Conservation (phyloP, 2,329 filamentous ascomycete genomes). For the Fusarium redolens region DNA sequence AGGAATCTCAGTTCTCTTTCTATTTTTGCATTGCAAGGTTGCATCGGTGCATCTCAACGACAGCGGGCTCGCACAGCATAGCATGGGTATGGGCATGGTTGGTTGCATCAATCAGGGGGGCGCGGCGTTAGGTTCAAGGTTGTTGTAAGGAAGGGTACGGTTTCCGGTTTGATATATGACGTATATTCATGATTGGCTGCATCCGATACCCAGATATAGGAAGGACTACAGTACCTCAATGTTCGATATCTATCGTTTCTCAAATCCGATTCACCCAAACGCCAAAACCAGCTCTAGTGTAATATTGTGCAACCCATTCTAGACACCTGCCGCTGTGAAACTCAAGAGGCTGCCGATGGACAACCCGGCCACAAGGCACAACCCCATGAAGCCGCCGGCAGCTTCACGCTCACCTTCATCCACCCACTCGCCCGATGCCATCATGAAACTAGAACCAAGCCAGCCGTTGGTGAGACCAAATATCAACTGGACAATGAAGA, state of each 20-base stretch:
- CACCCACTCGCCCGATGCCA: slow-evolving; percentile 86
- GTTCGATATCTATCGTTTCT: slow-evolving; percentile 21
- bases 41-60: slow-evolving; percentile 39
- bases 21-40: slow-evolving; percentile 32
- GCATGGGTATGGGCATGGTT: slow-evolving; percentile 32
- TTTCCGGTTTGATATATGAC: slow-evolving; percentile 31
- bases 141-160: slow-evolving; percentile 26
- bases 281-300: slow-evolving; percentile 16
- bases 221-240: slow-evolving; percentile 16
- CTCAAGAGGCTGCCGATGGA: slow-evolving; percentile 89
- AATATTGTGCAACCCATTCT: slow-evolving; percentile 23
- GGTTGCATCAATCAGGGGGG: slow-evolving; percentile 37
- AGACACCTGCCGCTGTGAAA: slow-evolving; percentile 74
- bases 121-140: slow-evolving; percentile 34
- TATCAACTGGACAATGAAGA: slow-evolving; percentile 82
- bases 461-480: slow-evolving; percentile 92
- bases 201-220: slow-evolving; percentile 18
- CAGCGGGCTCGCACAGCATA: slow-evolving; percentile 36
- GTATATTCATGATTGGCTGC: slow-evolving; percentile 29
- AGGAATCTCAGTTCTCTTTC: slow-evolving; percentile 25
- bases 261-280: slow-evolving; percentile 19
- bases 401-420: slow-evolving; percentile 86
- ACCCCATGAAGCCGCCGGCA: slow-evolving; percentile 91
- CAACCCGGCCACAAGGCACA: slow-evolving; percentile 88
- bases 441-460: slow-evolving; percentile 89